Conservation (phyloP, 2,329 filamentous ascomycete genomes). For the Calonectria honghensis region DNA sequence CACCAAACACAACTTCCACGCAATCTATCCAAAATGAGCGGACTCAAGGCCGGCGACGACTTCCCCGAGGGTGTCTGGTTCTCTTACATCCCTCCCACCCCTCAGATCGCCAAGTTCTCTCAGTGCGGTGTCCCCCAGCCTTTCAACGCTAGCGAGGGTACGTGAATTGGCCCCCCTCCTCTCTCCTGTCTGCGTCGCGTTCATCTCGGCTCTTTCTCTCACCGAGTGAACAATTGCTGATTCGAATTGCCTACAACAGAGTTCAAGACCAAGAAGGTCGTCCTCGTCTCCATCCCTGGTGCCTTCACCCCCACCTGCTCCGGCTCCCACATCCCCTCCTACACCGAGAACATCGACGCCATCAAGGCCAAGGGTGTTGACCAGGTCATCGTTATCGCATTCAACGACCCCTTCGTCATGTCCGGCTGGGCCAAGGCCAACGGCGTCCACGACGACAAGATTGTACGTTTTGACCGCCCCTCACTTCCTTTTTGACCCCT, state of each 20-base stretch:
- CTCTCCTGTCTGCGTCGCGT: constrained; percentile 2
- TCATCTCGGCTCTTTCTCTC: constrained; percentile 27
- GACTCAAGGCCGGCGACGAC: constrained; percentile 85
- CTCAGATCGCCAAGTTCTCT: constrained; percentile 80
- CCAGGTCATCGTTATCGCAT: constrained; percentile 86
- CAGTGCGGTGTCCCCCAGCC: constrained; percentile 85
- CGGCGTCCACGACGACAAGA: constrained; percentile 80
- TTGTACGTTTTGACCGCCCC: constrained; percentile 63
- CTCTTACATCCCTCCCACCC: constrained; percentile 86
- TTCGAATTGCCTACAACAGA: constrained; percentile 60
- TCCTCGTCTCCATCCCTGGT: constrained; percentile 76
- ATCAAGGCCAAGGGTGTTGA: constrained; percentile 89
- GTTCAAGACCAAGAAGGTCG: constrained; percentile 74
- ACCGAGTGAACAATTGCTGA: constrained; percentile 24
- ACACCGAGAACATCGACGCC: constrained; percentile 81
- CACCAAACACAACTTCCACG: constrained; percentile 8
- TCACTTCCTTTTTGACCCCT: background rate
- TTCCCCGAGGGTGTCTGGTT: constrained; percentile 90
- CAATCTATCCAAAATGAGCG: constrained; percentile 67
- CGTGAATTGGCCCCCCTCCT: constrained; percentile 44
- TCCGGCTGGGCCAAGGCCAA: constrained; percentile 94
- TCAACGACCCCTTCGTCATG: constrained; percentile 92
- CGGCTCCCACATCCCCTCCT: constrained; percentile 86
- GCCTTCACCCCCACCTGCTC: constrained; percentile 94
- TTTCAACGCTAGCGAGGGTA: constrained; percentile 87